Evolutionary conservation across 805 yeast species (phyloP).

Genomic region (Barnettozyma californica): DNA sequence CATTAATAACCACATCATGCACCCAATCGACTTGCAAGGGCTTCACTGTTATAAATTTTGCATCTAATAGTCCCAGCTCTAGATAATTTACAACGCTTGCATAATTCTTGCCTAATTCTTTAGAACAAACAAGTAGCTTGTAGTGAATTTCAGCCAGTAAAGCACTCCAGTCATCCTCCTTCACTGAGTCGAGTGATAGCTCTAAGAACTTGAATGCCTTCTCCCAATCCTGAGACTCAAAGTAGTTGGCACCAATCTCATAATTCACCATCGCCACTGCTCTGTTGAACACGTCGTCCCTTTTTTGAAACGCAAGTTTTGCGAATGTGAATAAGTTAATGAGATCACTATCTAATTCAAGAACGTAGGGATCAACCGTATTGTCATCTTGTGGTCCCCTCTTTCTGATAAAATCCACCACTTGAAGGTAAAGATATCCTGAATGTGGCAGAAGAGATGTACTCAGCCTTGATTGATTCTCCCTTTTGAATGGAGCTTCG

Average conservation of each 20-base stretch:
- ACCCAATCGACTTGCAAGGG: conserved; percentile 1
- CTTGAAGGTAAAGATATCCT: conserved; percentile 38
- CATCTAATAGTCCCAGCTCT: conserved; percentile 27
- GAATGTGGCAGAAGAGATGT: conserved; percentile 36
- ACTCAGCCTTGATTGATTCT: conserved; percentile 21
- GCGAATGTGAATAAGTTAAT: conserved; percentile 32
- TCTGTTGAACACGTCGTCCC: conserved; percentile 32
- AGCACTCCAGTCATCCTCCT: conserved; percentile 37
- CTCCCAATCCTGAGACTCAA: conserved; percentile 28
- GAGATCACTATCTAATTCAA: conserved; percentile 12
- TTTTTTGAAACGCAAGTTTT: conserved; percentile 32
- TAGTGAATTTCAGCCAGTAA: conserved; percentile 30
- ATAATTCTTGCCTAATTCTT: conserved; percentile 26
- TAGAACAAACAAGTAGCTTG: conserved; percentile 36
- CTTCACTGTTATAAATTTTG: not conserved
- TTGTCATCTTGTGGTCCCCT: conserved; percentile 12
- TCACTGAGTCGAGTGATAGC: conserved; percentile 32
- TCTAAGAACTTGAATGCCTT: conserved; percentile 39
- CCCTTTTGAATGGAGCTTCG: conserved; percentile 31
- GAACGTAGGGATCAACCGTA: conserved; percentile 14
- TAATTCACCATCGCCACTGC: conserved; percentile 39
- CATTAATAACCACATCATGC: conserved; percentile 17
- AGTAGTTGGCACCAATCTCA: conserved; percentile 47
- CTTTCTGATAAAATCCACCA: conserved; percentile 29
- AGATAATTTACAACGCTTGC: conserved; percentile 31